Evolutionary conservation across 108 stramenopile species (phyloP).

Genomic region (Chaetoceros muelleri): DNA sequence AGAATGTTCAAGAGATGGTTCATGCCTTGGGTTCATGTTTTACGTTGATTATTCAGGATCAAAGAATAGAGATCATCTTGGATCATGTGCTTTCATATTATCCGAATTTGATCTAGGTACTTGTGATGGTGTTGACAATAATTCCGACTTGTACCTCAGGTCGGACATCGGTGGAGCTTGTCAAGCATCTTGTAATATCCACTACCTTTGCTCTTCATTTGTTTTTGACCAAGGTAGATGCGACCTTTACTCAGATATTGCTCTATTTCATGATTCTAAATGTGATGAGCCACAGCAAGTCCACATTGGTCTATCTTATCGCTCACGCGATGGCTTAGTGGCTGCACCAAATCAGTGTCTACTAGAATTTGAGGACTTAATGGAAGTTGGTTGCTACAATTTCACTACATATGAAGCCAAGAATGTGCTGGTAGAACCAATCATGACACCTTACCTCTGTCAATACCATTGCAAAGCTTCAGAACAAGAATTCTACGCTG

Average conservation of each 20-base stretch:
- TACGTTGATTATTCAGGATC: not conserved
- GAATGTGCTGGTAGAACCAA: not conserved
- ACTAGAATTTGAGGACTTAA: not conserved
- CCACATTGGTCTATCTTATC: not conserved
- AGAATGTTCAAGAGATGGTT: not conserved
- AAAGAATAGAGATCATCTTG: not conserved
- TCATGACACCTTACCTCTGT: not conserved
- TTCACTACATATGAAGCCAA: not conserved
- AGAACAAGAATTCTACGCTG: not conserved
- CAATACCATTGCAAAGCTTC: not conserved
- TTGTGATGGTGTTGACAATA: not conserved
- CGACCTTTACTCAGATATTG: not conserved
- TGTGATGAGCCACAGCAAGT: not conserved
- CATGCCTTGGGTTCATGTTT: not conserved
- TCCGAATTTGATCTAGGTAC: not conserved
- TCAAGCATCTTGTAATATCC: not conserved
- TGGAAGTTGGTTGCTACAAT: not conserved
- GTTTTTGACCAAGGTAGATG: not conserved
- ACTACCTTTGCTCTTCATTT: not conserved
- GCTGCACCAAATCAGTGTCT: not conserved
- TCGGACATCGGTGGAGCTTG: not conserved
- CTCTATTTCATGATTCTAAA: not conserved
- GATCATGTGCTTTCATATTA: not conserved
- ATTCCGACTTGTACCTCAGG: not conserved
- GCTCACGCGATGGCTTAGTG: not conserved